Conservation (phyloP, 306 rosid genomes). For the Prunus padus region DNA sequence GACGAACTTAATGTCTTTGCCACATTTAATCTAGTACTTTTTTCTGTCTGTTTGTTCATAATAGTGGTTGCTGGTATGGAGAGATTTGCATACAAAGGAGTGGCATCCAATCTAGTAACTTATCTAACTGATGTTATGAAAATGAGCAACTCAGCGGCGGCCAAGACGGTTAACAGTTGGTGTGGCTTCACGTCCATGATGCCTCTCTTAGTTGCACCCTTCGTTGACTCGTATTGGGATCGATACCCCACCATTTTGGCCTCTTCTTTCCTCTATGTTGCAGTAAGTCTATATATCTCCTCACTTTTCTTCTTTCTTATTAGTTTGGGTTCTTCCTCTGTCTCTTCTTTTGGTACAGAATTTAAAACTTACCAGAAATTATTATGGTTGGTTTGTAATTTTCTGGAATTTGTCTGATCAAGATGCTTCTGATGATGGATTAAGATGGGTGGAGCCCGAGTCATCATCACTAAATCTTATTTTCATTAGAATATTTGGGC, state of each 20-base stretch:
- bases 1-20: too few species aligned
- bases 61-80: conserved; percentile 82
- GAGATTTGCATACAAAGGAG: conserved; percentile 93
- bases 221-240: conserved; percentile 80
- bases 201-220: conserved; percentile 82
- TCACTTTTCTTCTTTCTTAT: conserved; percentile 5
- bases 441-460: neutral
- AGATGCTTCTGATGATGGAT: neutral
- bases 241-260: conserved; percentile 66
- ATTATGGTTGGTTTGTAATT: neutral
- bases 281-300: conserved; percentile 45
- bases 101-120: conserved; percentile 75
- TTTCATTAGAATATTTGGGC: neutral
- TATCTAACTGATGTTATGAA: conserved; percentile 80
- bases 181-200: conserved; percentile 83
- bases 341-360: neutral
- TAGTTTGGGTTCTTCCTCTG: neutral
- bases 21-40: too few species aligned
- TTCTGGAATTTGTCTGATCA: neutral
- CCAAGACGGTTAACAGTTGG: conserved; percentile 82
- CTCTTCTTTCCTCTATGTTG: conserved; percentile 66
- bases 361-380: too few species aligned
- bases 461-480: neutral
- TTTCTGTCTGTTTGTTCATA: neutral
- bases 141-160: conserved; percentile 88